Base-by-base conservation (phyloP, 169 alveolate species). In the Eimeria mitis region DNA sequence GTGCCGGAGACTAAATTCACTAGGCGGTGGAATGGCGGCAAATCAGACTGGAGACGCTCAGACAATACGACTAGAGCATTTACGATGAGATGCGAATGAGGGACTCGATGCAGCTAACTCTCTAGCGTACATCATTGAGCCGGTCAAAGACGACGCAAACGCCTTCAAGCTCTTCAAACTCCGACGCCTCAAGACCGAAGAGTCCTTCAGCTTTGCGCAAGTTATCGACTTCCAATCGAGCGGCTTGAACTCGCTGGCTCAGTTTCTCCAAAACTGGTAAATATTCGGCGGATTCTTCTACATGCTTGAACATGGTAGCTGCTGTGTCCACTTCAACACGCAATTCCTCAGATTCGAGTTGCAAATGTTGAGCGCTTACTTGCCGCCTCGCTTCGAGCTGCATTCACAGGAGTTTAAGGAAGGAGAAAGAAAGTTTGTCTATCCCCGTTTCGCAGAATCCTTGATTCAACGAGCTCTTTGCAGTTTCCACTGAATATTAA, bases 151-250 rank as follows among this genome's bases (percentile, higher is more conserved):
- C 65, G n/a, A 25, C 59, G 40, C 81, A 52, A 21, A 94, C 94
- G 76, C 75, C 89, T 54, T 94, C 94, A 68, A 94, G 81, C 31
- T 73, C 92, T 34, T 61, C 76, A 71, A 81, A 94, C 21, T 94
- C 94, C 54, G 96, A 94, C 34, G 94, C 89, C 28, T 94, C 96
- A 47, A 94, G 84, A 63, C 94, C 96, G 42, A 94, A 94, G 70
- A 94, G 92, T 28, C 68, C 89, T n/a, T 94, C 96, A 3, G 96
- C 96, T 83, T 94, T 94, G 28, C 59, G 89, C 40, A 83, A 61
- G 34, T 65, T 89, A 5, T 94, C 96, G 4, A 81, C 88, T 68
- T 65, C 78, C 25, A 61, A n/a, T 21, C 76, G 87, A 37, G 94
- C 96, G 25, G 94, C 89, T 5, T 52, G 75, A 14, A 94, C 94